These are phyloP conservation scores for Sporothrix globosa DNA, from an alignment of 2,329 filamentous ascomycete genomes.

Conservation along the genomic window DNA sequence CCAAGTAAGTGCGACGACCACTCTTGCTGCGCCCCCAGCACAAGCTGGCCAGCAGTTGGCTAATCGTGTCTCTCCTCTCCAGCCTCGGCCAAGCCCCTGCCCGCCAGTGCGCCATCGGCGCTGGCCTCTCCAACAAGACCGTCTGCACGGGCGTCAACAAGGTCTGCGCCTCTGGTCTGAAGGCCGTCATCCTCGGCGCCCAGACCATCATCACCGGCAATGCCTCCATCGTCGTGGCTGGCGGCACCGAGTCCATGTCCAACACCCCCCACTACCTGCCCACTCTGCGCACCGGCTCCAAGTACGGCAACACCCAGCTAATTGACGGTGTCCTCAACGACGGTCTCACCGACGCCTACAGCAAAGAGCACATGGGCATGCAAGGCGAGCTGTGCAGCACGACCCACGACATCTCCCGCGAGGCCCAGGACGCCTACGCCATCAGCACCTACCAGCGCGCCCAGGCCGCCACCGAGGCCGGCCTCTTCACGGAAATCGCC, in stretches of 20 bases:
- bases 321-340: slow-evolving; percentile 93
- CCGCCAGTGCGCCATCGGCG: slow-evolving; percentile 87
- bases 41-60: background rate
- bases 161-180: slow-evolving; percentile 93
- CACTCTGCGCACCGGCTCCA: slow-evolving; percentile 80
- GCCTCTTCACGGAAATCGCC: slow-evolving; percentile 85
- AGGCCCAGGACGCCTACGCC: slow-evolving; percentile 92
- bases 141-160: slow-evolving; percentile 97
- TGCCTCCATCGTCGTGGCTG: slow-evolving; percentile 88
- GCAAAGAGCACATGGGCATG: slow-evolving; percentile 94
- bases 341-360: slow-evolving; percentile 89
- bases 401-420: slow-evolving; percentile 79
- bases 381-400: slow-evolving; percentile 87
- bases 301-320: slow-evolving; percentile 89
- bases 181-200: slow-evolving; percentile 90
- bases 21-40: background rate
- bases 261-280: slow-evolving; percentile 96
- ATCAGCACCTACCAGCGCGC: slow-evolving; percentile 95
- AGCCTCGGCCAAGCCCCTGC: slow-evolving; percentile 96
- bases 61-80: slow-evolving; percentile 8
- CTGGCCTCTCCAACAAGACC: slow-evolving; percentile 77
- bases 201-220: slow-evolving; percentile 98
- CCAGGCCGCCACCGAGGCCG: slow-evolving; percentile 78
- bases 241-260: slow-evolving; percentile 97
- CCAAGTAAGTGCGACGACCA: slow-evolving; percentile 65